These are phyloP conservation scores for Filosporella fistucella DNA, from an alignment of 495 filamentous ascomycete species.

Conservation along the genomic window DNA sequence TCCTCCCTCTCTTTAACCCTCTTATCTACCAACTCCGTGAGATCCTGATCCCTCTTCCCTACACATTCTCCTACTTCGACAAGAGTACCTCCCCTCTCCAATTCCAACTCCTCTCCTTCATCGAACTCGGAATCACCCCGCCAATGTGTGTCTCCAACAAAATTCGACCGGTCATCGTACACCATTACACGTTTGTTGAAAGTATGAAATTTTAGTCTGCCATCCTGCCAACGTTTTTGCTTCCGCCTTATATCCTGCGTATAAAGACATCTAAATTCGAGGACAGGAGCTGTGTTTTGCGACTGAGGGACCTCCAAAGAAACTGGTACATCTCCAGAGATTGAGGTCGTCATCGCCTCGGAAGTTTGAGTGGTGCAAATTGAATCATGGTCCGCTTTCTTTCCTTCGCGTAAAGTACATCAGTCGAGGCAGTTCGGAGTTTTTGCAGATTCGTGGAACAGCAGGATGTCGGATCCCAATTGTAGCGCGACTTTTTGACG, in stretches of 20 bases:
- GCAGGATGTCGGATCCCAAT: no score
- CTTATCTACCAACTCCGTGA: conserved; percentile 68
- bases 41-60: conserved; percentile 69
- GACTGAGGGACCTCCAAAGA: conserved; percentile 21
- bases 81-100: conserved; percentile 69
- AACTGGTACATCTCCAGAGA: neutral
- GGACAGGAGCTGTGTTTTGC: conserved; percentile 67
- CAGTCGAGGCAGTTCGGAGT: no score
- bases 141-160: conserved; percentile 83
- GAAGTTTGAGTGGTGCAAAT: neutral
- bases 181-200: conserved; percentile 93
- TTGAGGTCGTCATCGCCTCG: neutral
- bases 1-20: conserved; percentile 46
- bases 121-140: conserved; percentile 57
- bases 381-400: neutral
- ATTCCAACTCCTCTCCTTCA: conserved; percentile 73
- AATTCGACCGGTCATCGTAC: conserved; percentile 75
- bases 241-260: conserved; percentile 81
- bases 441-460: no score
- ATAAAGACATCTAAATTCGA: conserved; percentile 80
- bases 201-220: conserved; percentile 77
- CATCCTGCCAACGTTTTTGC: conserved; percentile 91
- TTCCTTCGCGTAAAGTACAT: neutral
- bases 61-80: conserved; percentile 75
- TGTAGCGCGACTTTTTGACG: no score